phyloP scores from a whole-genome alignment of 2,329 filamentous ascomycete species.

The Sphaerulina musiva region DNA sequence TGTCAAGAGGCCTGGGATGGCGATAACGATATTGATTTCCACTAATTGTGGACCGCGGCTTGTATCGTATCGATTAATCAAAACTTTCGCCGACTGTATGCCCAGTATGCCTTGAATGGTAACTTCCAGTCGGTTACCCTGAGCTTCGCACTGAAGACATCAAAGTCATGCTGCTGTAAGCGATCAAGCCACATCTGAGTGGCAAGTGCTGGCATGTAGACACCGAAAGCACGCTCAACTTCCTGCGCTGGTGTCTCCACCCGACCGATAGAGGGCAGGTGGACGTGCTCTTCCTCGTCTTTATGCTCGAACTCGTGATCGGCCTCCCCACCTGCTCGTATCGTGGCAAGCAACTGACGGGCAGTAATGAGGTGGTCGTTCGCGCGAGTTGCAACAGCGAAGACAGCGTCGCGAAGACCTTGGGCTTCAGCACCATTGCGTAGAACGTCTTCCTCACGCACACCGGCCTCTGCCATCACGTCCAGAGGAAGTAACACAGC shows the following conservation, averaged over 20 bases:
- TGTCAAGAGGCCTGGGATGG: no score
- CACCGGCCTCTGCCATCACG: constrained; percentile 72
- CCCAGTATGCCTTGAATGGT: constrained; percentile 69
- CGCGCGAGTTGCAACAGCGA: constrained; percentile 83
- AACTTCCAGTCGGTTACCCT: constrained; percentile 71
- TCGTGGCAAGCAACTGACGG: constrained; percentile 78
- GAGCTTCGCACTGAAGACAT: constrained; percentile 62
- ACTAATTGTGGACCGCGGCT: no score
- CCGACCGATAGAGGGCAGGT: constrained; percentile 32
- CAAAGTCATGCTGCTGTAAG: constrained; percentile 75
- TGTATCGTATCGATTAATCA: constrained; percentile 23
- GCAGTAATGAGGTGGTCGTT: constrained; percentile 95
- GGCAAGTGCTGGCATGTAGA: constrained; percentile 72
- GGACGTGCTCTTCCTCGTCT: constrained; percentile 62
- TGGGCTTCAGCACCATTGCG: constrained; percentile 69
- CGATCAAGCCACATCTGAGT: constrained; percentile 71
- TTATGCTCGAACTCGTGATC: constrained; percentile 87
- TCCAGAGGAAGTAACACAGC: constrained; percentile 78
- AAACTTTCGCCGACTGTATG: constrained; percentile 50
- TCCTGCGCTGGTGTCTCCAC: constrained; percentile 43
- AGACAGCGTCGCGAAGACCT: constrained; percentile 82
- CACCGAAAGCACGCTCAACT: constrained; percentile 64
- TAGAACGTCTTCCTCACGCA: constrained; percentile 86
- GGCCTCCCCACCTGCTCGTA: constrained; percentile 65
- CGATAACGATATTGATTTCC: no score